A percentile compares a stretch with the other conserved stretches of the same genome.
phyloP scores from a whole-genome alignment of 306 rosid genomes.

The Prunus salicina region DNA sequence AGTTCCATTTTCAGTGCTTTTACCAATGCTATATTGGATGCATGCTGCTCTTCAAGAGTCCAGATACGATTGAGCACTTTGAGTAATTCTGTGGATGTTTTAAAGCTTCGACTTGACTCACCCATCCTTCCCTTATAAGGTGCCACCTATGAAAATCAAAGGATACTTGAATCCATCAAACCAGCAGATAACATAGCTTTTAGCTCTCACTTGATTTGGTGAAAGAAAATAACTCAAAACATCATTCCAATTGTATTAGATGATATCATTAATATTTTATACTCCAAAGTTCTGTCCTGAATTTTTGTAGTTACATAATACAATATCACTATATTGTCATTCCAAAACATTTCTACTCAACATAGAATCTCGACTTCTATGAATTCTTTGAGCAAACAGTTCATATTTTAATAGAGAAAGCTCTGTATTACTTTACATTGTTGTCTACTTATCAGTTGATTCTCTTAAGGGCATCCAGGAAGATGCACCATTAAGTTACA shows the following conservation, averaged over 20 bases:
- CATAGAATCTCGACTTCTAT: not conserved
- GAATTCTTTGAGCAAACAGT: not conserved
- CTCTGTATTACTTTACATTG: not conserved
- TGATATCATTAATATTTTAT: not conserved
- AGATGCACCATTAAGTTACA: not conserved
- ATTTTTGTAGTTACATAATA: not conserved
- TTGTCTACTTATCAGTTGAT: not conserved
- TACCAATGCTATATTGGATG: constrained; percentile 43
- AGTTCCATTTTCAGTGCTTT: constrained; percentile 58
- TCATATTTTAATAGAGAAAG: not conserved
- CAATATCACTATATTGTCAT: not conserved
- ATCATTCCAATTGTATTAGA: not conserved
- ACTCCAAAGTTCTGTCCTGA: not conserved
- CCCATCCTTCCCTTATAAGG: constrained; percentile 41
- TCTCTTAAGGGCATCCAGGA: not conserved
- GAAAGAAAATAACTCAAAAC: not conserved
- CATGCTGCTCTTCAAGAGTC: constrained; percentile 71
- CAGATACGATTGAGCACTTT: constrained; percentile 62
- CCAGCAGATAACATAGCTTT: not conserved
- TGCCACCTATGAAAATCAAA: constrained; percentile 41
- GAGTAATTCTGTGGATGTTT: constrained; percentile 54
- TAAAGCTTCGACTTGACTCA: constrained; percentile 32
- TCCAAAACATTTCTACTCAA: not conserved
- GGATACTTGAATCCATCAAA: constrained; percentile 7
- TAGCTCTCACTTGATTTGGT: constrained; percentile 5